Evolutionary conservation across 116 monocot genomes (phyloP), one percentile per base, ranked within the genome.

Genomic region (Dioscorea cayenensis): DNA sequence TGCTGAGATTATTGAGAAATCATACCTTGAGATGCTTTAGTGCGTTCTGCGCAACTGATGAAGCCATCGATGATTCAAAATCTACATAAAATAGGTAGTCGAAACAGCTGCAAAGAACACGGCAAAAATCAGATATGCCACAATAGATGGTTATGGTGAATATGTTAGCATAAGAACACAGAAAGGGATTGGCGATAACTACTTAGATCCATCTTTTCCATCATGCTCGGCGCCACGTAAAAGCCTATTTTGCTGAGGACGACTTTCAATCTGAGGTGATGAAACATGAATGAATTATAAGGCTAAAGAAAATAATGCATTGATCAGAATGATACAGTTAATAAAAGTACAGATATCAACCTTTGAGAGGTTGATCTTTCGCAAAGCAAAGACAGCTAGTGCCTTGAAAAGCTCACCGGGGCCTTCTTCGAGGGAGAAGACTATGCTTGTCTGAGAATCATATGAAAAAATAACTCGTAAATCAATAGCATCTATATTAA

Each of bases 11-110:
- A 35, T 17, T 25, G 14, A 23, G 3, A 51, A 6, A 49, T 0
- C 17, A 69, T 79, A 97, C 97, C 90, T 90, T 75, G 50, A 97
- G 73, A 70, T 97, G 86, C 62, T 81, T 68, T 78, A 97, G 84
- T 60, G 90, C 94, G 82, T 97, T 97, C 61, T 93, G 90, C 65
- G 97, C 81, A 90, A 83, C 83, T 52, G 77, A 65, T 78, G 77
- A 72, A 60, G 97, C 97, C 97, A 97, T 97, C 50, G 97, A 97
- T 60, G 88, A 88, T 80, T 97, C 97, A 79, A 97, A 90, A 84
- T 97, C 97, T 4, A 97, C 90, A 73, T 90, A 89, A 81, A 93
- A 93, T 51, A 90, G 86, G 72, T 97, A 97, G 68, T 87, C 84
- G 74, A 97, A 97, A 74, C 86, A 89, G 76, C 97, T 97, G 64